Evolutionary conservation across 176 grass and related monocot genomes (phyloP).

Genomic region (barley (Hordeum vulgare)): MorexV3_pseudomolecules_assembly NC_058519.1:202950101-202950600

Average conservation of each 20-base stretch:
- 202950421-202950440: neutral
- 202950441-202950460: neutral
- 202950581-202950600: too few species aligned
- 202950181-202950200: too few species aligned
- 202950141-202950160: too few species aligned
- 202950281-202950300: neutral
- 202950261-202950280: too few species aligned
- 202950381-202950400: neutral
- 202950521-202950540: neutral
- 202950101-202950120: too few species aligned
- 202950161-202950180: too few species aligned
- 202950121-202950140: too few species aligned
- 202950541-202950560: neutral
- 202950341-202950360: neutral
- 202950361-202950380: neutral
- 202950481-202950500: neutral
- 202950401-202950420: neutral
- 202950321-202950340: neutral
- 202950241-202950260: too few species aligned
- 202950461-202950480: neutral
- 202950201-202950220: too few species aligned
- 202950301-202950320: too few species aligned
- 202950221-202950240: too few species aligned
- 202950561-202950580: too few species aligned
- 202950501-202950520: neutral